Evolutionary conservation across 2,329 filamentous ascomycete species (phyloP), one percentile per base, ranked within the genome.

Genomic region (Colletotrichum sp.): DNA sequence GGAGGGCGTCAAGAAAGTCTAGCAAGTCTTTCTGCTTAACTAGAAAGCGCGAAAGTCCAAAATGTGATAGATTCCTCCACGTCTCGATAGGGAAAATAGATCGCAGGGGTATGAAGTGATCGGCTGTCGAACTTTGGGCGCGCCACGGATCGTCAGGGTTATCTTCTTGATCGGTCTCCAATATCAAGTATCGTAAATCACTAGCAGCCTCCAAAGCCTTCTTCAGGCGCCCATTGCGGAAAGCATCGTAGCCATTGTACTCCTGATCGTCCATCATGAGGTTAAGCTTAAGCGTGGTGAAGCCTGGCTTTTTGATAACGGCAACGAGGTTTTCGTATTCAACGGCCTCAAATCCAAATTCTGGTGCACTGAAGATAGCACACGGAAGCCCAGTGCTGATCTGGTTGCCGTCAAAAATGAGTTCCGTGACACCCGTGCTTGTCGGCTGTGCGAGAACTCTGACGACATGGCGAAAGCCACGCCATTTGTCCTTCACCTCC

Each of bases 401-500:
- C 13, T 77, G 58, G 60, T 82, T 77, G 4, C 76, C 78, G 62
- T 86, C 82, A 8, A 87, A 16, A 7, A 83, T 43, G 4, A 88
- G 76, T 62, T 86, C 85, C 3, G 81, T 76, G 16, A 88, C 69
- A 6, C 73, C 71, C 5, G 30, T 12, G 58, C 10, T 12, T 13
- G 3, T 10, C 15, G 56, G 52, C 67, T 78, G 62, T 2, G 81
- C 78, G 13, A 85, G 78, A 8, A 78, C 79, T 5, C 79, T 76
- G 5, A 80, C 80, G 10, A 83, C 61, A 30, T 80, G 68, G 15
- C 78, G 79, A 61, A 85, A 83, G 0, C 83, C 84, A 12, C 83
- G 82, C 80, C 82, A 84, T 18, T 76, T 75, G 9, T 71, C 60
- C 38, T 78, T 80, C 30, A 77, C 71, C 2, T 75, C 61, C 43